phyloP scores from a whole-genome alignment of 495 filamentous ascomycete species.

The Hypoxylon intermedium region DNA sequence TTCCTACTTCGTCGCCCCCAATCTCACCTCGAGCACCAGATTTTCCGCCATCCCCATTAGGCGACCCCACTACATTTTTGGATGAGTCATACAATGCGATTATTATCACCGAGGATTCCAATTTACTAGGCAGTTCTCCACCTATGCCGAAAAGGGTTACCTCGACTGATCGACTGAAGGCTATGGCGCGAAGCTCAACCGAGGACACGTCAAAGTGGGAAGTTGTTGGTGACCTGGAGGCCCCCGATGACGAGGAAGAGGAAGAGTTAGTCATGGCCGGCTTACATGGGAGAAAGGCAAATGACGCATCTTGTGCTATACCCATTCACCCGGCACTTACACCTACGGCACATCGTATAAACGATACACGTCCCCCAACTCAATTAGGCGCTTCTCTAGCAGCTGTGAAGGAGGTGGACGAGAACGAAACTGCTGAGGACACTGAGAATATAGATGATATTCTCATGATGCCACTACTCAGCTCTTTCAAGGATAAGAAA shows the following conservation, averaged over 20 bases:
- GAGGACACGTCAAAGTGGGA: conserved; percentile 54
- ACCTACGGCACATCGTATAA: conserved; percentile 27
- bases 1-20: conserved; percentile 56
- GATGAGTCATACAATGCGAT: conserved; percentile 40
- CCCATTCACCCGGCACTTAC: conserved; percentile 1
- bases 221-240: conserved; percentile 44
- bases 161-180: conserved; percentile 54
- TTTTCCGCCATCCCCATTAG: conserved; percentile 22
- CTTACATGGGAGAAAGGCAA: conserved; percentile 27
- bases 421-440: conserved; percentile 17
- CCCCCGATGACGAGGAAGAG: conserved; percentile 44
- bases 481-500: conserved; percentile 41
- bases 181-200: conserved; percentile 51
- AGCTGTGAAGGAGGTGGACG: conserved; percentile 19
- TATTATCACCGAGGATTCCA: conserved; percentile 39
- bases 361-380: conserved; percentile 24
- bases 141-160: conserved; percentile 54
- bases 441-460: conserved; percentile 26
- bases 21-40: conserved; percentile 31
- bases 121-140: conserved; percentile 49
- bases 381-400: conserved; percentile 19
- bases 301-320: conserved; percentile 10
- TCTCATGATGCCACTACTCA: conserved; percentile 37
- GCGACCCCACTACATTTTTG: conserved; percentile 32
- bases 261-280: conserved; percentile 42